Conservation (phyloP, 2,329 filamentous ascomycete genomes). For the Colletotrichum sp. region DNA sequence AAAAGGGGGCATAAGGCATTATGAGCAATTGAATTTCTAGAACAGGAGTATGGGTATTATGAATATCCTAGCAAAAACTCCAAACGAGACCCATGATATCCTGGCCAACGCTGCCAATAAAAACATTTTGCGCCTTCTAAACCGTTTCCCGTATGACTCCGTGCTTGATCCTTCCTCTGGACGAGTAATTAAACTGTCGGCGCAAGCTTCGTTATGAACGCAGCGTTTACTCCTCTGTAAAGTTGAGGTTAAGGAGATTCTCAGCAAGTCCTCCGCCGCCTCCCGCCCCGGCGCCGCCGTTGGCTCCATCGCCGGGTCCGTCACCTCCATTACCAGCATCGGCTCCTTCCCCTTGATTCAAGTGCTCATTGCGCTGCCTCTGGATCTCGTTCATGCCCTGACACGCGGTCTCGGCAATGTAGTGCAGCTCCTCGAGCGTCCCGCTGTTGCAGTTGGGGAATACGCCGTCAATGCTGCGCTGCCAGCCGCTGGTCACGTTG, state of each 20-base stretch:
- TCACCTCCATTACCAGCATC: not conserved
- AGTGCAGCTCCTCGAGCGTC: slow-evolving; percentile 48
- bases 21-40: slow-evolving; percentile 18
- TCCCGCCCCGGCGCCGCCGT: not conserved
- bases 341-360: not conserved
- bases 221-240: not conserved
- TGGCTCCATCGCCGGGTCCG: not conserved
- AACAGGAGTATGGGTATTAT: slow-evolving; percentile 13
- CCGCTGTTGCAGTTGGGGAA: slow-evolving; percentile 49
- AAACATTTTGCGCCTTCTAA: not conserved
- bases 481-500: slow-evolving; percentile 46
- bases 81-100: slow-evolving; percentile 4
- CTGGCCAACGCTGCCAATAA: not conserved
- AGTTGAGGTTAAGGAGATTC: slow-evolving; percentile 16
- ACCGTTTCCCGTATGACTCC: not conserved
- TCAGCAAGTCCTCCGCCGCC: not conserved
- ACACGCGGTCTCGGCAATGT: slow-evolving; percentile 48
- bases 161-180: no score
- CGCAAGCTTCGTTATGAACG: not conserved
- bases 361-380: slow-evolving; percentile 11
- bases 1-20: not conserved
- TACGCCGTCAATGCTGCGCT: slow-evolving; percentile 46
- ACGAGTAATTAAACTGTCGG: no score
- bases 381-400: slow-evolving; percentile 50
- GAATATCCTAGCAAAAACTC: not conserved